Evolutionary conservation across 495 filamentous ascomycete species (phyloP).

Genomic region (Lentithecium fluviatile): DNA sequence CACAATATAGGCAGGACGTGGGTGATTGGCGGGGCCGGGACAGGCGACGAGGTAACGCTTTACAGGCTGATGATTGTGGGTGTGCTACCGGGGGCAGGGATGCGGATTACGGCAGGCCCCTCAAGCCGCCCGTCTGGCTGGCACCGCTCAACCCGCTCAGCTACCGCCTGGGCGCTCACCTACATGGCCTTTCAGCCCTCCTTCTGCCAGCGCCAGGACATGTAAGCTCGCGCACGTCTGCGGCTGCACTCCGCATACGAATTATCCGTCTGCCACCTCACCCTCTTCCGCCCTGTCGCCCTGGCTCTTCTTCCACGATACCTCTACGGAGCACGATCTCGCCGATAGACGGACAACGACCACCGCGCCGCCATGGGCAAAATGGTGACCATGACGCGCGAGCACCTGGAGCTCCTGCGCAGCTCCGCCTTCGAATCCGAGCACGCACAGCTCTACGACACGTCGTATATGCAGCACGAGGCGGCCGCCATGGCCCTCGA

Average conservation of each 20-base stretch:
- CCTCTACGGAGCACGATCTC: not conserved
- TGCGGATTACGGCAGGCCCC: conserved; percentile 14
- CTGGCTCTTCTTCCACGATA: not conserved
- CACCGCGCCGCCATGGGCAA: conserved; percentile 16
- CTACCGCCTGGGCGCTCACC: not conserved
- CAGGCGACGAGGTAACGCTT: not conserved
- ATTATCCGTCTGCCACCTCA: not conserved
- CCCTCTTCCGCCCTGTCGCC: conserved; percentile 4
- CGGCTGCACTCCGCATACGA: conserved; percentile 26
- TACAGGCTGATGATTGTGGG: conserved; percentile 13
- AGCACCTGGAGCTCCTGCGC: conserved; percentile 29
- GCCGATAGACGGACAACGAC: not conserved
- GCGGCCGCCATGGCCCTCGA: conserved; percentile 28
- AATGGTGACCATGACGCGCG: conserved; percentile 14
- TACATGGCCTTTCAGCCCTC: not conserved
- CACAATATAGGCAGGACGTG: not conserved
- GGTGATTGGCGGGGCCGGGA: conserved; percentile 10
- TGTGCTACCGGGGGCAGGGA: conserved; percentile 3
- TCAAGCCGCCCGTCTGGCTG: not conserved
- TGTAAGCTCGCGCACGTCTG: not conserved
- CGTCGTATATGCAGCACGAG: conserved; percentile 31
- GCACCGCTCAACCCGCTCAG: not conserved
- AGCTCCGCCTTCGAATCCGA: conserved; percentile 29
- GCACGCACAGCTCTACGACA: conserved; percentile 33
- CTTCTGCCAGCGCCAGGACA: not conserved